A percentile compares a stretch with the other conserved stretches of the same genome.
Conservation (phyloP, 805 yeast species). For the Grigorovia jiainica region DNA sequence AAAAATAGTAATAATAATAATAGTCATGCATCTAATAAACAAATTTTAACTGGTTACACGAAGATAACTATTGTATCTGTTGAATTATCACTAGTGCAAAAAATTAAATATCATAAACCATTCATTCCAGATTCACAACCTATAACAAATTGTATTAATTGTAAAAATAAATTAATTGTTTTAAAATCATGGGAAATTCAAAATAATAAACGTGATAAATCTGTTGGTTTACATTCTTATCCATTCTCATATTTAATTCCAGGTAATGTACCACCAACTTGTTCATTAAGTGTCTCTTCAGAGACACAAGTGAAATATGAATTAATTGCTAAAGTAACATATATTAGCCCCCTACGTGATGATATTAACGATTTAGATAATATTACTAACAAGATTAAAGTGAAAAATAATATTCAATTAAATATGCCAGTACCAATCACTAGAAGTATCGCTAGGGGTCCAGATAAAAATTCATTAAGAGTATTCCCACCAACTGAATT, state of each 20-base stretch:
- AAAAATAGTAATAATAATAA: background rate
- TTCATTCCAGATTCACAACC: constrained; percentile 43
- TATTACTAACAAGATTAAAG: constrained; percentile 8
- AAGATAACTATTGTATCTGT: constrained; percentile 49
- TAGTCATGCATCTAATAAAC: constrained; percentile 14
- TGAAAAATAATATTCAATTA: constrained; percentile 31
- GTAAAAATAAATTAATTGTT: constrained; percentile 45
- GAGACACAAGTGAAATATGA: constrained; percentile 58
- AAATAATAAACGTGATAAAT: constrained; percentile 44
- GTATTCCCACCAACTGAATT: constrained; percentile 94
- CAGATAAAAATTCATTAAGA: constrained; percentile 77
- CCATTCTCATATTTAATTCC: constrained; percentile 88
- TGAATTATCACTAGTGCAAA: constrained; percentile 61
- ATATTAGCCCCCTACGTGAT: constrained; percentile 28
- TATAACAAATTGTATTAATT: constrained; percentile 46
- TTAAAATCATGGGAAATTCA: constrained; percentile 87
- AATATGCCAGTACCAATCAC: constrained; percentile 60
- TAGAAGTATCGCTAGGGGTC: constrained; percentile 70
- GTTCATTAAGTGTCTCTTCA: constrained; percentile 44
- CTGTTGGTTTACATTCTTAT: constrained; percentile 68
- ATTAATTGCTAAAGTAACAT: constrained; percentile 50
- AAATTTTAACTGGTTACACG: constrained; percentile 27
- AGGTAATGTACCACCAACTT: constrained; percentile 77
- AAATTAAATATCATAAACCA: constrained; percentile 56
- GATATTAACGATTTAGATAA: background rate